Percentiles rank a stretch among this genome's conserved stretches.
Evolutionary conservation across 768 basidiomycete genomes (phyloP).

Genomic region (Sutorius australiensis): DNA sequence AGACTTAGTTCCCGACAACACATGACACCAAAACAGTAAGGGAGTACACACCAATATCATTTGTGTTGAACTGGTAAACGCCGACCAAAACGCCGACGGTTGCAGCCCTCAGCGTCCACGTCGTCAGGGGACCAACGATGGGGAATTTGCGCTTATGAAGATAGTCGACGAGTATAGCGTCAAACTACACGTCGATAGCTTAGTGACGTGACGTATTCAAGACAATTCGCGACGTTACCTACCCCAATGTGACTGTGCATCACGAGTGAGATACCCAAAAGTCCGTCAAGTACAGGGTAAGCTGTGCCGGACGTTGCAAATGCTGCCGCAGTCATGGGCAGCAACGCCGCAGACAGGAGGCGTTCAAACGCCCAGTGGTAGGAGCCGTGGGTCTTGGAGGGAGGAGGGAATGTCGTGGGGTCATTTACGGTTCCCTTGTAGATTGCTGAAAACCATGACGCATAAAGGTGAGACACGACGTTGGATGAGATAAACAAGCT

Average conservation of each 20-base stretch:
- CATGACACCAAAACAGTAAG: neutral
- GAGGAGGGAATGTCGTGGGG: slow-evolving; percentile 82
- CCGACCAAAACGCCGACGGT: slow-evolving; percentile 85
- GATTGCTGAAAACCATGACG: slow-evolving; percentile 50
- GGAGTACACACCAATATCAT: slow-evolving; percentile 80
- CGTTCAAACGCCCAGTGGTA: slow-evolving; percentile 95
- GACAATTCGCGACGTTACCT: slow-evolving; percentile 17
- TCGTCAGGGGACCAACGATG: slow-evolving; percentile 58
- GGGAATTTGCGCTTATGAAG: slow-evolving; percentile 93
- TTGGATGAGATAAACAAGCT: neutral
- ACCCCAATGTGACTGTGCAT: slow-evolving; percentile 97
- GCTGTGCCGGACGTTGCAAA: slow-evolving; percentile 72
- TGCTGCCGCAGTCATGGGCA: slow-evolving; percentile 85
- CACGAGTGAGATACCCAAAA: slow-evolving; percentile 82
- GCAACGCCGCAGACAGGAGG: slow-evolving; percentile 78
- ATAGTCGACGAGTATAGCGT: slow-evolving; percentile 80
- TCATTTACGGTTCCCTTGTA: slow-evolving; percentile 94
- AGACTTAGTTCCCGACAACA: neutral
- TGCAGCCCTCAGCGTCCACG: slow-evolving; percentile 74
- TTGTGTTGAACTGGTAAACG: slow-evolving; percentile 97
- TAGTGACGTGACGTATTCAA: neutral
- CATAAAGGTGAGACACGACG: neutral
- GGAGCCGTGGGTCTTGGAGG: slow-evolving; percentile 80
- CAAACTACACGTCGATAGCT: slow-evolving; percentile 49
- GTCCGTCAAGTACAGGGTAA: slow-evolving; percentile 85